These are phyloP conservation scores for Amylostereum chailletii DNA, from an alignment of 1,284 basidiomycete genomes.

Conservation along the genomic window DNA sequence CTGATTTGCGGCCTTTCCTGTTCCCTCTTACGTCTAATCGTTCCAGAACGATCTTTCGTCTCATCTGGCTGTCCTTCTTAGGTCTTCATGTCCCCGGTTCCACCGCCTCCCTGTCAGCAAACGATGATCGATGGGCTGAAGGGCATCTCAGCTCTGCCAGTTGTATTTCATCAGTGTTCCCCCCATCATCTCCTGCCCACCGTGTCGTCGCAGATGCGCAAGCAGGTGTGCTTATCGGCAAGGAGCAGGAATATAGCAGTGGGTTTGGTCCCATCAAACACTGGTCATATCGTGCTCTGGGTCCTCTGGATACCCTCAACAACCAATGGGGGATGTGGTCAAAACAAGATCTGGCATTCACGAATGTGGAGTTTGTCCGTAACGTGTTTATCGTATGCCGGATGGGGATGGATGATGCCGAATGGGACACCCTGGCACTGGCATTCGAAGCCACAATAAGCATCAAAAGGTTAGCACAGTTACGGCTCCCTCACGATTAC, in stretches of 20 bases:
- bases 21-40: conserved; percentile 43
- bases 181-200: conserved; percentile 18
- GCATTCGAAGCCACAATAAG: conserved; percentile 62
- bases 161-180: conserved; percentile 46
- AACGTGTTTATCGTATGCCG: conserved; percentile 53
- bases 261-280: conserved; percentile 59
- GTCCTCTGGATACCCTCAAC: conserved; percentile 37
- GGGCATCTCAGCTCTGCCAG: conserved; percentile 32
- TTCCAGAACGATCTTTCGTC: conserved; percentile 57
- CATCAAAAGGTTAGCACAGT: conserved; percentile 44
- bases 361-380: conserved; percentile 41
- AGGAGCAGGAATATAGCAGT: conserved; percentile 48
- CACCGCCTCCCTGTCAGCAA: conserved; percentile 26
- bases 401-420: conserved; percentile 32
- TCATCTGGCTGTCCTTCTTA: conserved; percentile 70
- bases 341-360: conserved; percentile 33
- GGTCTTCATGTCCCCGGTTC: conserved; percentile 73
- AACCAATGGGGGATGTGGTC: conserved; percentile 39
- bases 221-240: conserved; percentile 57
- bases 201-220: conserved; percentile 44
- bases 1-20: conserved; percentile 70
- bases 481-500: conserved; percentile 5
- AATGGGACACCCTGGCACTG: conserved; percentile 57
- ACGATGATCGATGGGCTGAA: conserved; percentile 62
- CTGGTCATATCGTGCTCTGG: conserved; percentile 49